Evolutionary conservation across 202 grass and related monocot species (phyloP).

Genomic region (Carex sylvatica): DNA sequence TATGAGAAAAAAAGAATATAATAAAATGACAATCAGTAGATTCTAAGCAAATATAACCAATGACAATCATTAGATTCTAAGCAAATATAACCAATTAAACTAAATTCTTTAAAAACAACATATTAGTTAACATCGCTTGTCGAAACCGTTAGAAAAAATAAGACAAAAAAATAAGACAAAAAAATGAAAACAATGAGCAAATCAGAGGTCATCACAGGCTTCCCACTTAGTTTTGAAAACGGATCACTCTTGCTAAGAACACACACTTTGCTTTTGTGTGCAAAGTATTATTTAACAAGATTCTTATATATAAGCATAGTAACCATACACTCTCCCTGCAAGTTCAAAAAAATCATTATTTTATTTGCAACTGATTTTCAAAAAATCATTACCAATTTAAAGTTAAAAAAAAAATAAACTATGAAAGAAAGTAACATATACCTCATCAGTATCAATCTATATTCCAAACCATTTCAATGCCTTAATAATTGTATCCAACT

Average conservation of each 20-base stretch:
- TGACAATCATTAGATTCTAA: no score
- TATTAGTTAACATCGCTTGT: not conserved
- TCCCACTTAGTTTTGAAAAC: constrained; percentile 85
- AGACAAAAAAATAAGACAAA: no score
- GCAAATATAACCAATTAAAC: not conserved
- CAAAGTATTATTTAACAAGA: constrained; percentile 83
- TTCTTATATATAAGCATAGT: constrained; percentile 94
- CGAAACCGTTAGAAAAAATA: not conserved
- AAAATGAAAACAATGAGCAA: not conserved
- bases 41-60: not conserved
- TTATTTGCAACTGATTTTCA: constrained; percentile 19
- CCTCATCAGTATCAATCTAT: constrained; percentile 87
- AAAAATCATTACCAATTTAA: constrained; percentile 1
- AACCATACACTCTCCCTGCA: constrained; percentile 78
- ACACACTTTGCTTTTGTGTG: constrained; percentile 90
- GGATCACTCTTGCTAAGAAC: constrained; percentile 97
- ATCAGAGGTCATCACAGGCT: constrained; percentile 42
- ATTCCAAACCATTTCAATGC: constrained; percentile 90
- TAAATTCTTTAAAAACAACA: not conserved
- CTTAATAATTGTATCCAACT: constrained; percentile 67
- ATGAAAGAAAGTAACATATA: constrained; percentile 16
- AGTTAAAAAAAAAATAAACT: not conserved
- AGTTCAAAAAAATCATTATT: not conserved
- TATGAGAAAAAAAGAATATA: not conserved
- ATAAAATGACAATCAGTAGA: not conserved